A percentile compares a stretch with the other conserved stretches of the same genome.
Conservation (phyloP, 169 alveolate genomes). For the Toxoplasma gondii region DNA sequence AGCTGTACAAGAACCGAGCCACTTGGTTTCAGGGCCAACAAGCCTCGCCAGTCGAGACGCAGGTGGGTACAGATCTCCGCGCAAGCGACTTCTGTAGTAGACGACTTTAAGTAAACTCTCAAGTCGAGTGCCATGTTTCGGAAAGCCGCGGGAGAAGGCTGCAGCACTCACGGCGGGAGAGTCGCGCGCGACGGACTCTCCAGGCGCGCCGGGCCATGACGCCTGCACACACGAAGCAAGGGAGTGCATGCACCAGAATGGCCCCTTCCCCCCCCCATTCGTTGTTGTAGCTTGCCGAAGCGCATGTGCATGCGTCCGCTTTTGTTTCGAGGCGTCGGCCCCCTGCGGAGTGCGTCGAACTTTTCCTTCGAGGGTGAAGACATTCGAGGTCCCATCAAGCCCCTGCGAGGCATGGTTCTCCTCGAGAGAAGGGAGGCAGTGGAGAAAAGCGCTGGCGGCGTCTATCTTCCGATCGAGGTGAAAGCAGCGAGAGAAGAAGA, state of each 20-base stretch:
- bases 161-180: too few relatives aligned
- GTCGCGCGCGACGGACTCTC: too few relatives aligned
- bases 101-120: too few relatives aligned
- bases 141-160: too few relatives aligned
- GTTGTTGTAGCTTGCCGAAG: background rate
- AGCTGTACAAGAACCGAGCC: background rate
- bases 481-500: background rate
- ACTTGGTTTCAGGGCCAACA: background rate
- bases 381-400: slow-evolving; percentile 60
- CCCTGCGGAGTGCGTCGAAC: background rate
- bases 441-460: slow-evolving; percentile 46
- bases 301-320: background rate
- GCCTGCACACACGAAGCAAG: too few relatives aligned
- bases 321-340: background rate
- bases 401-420: slow-evolving; percentile 60
- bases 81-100: too few relatives aligned
- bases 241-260: too few relatives aligned
- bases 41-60: background rate
- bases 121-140: too few relatives aligned
- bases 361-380: slow-evolving; percentile 52
- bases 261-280: background rate
- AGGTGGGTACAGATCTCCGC: background rate
- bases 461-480: slow-evolving; percentile 55
- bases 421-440: slow-evolving; percentile 43
- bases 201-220: too few relatives aligned